Evolutionary conservation across 2,329 filamentous ascomycete species (phyloP).

Genomic region (Trichoderma atroviride): DNA sequence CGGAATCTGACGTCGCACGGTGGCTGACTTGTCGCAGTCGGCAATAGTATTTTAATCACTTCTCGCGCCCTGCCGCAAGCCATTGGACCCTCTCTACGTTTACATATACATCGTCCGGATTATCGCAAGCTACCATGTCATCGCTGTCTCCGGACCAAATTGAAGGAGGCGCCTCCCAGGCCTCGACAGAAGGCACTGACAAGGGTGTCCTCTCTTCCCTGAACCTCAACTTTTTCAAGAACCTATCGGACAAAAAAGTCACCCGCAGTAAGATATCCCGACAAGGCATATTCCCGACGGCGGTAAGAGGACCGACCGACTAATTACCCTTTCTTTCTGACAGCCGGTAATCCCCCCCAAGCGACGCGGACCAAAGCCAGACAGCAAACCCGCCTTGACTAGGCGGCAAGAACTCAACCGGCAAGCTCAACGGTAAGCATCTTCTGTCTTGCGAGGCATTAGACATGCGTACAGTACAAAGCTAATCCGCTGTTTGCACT

Average conservation of each 20-base stretch:
- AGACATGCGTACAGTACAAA: not conserved
- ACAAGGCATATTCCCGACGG: not conserved
- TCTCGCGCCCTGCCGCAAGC: conserved; percentile 3
- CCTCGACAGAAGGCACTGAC: conserved; percentile 39
- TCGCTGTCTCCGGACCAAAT: conserved; percentile 49
- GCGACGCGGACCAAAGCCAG: conserved; percentile 90
- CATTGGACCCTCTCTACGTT: not conserved
- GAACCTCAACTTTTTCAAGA: conserved; percentile 64
- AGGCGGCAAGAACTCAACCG: conserved; percentile 91
- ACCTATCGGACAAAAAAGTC: conserved; percentile 70
- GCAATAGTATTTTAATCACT: conserved; percentile 18
- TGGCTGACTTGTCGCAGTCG: conserved; percentile 15
- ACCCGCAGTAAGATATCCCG: conserved; percentile 63
- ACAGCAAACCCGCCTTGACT: conserved; percentile 92
- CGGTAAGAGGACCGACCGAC: conserved; percentile 17
- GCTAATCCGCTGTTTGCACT: not conserved
- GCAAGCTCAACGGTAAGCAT: conserved; percentile 83
- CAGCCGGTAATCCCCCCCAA: conserved; percentile 84
- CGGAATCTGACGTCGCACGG: conserved; percentile 24
- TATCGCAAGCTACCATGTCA: conserved; percentile 38
- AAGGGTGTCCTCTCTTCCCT: conserved; percentile 43
- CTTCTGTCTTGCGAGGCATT: not conserved
- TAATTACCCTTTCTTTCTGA: conserved; percentile 7
- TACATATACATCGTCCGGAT: not conserved
- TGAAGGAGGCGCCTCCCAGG: conserved; percentile 34